These are phyloP conservation scores for Alisma plantagoaquatica DNA, from an alignment of 106 monocot genomes.

Conservation along the genomic window DNA sequence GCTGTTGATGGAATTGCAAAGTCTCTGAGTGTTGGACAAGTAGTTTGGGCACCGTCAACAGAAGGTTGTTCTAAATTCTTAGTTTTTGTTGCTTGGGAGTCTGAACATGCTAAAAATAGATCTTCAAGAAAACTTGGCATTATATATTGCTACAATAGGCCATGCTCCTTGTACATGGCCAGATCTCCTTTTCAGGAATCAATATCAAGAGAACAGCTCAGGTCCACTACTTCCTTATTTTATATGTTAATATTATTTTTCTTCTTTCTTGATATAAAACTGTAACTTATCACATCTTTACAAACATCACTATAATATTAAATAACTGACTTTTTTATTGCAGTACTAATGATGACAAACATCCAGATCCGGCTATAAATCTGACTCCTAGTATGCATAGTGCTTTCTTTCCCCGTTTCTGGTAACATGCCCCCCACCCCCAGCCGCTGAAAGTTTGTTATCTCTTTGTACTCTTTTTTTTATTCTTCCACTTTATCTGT, in stretches of 20 bases:
- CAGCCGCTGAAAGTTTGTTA: too few species aligned
- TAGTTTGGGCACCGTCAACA: slow-evolving; percentile 79
- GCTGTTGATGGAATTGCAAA: slow-evolving; percentile 58
- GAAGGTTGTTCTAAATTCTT: slow-evolving; percentile 25
- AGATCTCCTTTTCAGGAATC: slow-evolving; percentile 31
- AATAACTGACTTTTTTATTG: slow-evolving; percentile 11
- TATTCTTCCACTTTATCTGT: too few species aligned
- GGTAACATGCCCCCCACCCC: too few species aligned
- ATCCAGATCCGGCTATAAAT: slow-evolving; percentile 18
- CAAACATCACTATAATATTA: too few species aligned
- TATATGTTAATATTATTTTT: too few species aligned
- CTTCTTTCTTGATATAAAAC: too few species aligned
- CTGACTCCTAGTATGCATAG: slow-evolving; percentile 62
- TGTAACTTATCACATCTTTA: background rate
- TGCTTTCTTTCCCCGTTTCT: slow-evolving; percentile 86
- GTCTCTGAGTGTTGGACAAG: slow-evolving; percentile 77
- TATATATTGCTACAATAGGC: slow-evolving; percentile 91
- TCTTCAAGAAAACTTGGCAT: slow-evolving; percentile 84
- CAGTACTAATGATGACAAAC: slow-evolving; percentile 21
- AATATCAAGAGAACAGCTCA: slow-evolving; percentile 6
- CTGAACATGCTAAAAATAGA: slow-evolving; percentile 45
- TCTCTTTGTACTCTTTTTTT: too few species aligned
- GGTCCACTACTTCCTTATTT: too few species aligned
- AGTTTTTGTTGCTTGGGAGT: slow-evolving; percentile 93
- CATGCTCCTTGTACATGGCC: slow-evolving; percentile 72